A percentile compares a stretch with the other conserved stretches of the same genome.
Evolutionary conservation across 2,329 filamentous ascomycete genomes (phyloP).

Genomic region (Geosmithia putterillii): DNA sequence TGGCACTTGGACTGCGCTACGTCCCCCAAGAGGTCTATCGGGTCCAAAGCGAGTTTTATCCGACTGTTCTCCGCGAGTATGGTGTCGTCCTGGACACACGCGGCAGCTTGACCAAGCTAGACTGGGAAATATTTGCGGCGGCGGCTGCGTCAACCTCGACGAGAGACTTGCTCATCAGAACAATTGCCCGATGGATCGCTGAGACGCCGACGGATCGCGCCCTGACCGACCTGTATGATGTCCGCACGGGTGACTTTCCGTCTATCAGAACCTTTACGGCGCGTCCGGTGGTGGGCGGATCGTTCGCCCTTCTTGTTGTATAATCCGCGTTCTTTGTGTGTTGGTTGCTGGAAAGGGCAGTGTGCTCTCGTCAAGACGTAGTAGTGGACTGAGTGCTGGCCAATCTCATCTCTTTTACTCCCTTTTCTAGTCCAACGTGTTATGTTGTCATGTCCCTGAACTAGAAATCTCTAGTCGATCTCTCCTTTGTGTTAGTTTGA

Average conservation of each 20-base stretch:
- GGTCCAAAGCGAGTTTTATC: slow-evolving; percentile 68
- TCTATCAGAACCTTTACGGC: slow-evolving; percentile 59
- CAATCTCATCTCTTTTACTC: too few relatives aligned
- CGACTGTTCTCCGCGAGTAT: slow-evolving; percentile 57
- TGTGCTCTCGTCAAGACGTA: too few relatives aligned
- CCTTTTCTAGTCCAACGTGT: too few relatives aligned
- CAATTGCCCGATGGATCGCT: slow-evolving; percentile 63
- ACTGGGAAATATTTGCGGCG: slow-evolving; percentile 83
- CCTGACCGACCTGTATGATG: slow-evolving; percentile 69
- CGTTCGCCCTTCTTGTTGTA: slow-evolving; percentile 68
- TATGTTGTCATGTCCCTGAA: too few relatives aligned
- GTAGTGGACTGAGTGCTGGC: too few relatives aligned
- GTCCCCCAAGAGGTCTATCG: slow-evolving; percentile 66
- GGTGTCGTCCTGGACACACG: slow-evolving; percentile 75
- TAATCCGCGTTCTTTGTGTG: background rate
- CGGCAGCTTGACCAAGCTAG: slow-evolving; percentile 72
- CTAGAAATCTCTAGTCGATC: too few relatives aligned
- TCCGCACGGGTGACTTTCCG: slow-evolving; percentile 54
- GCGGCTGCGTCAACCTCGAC: slow-evolving; percentile 54
- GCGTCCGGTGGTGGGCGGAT: slow-evolving; percentile 66
- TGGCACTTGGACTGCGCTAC: slow-evolving; percentile 63
- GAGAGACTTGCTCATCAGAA: slow-evolving; percentile 51
- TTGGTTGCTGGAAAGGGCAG: too few relatives aligned
- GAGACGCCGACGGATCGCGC: slow-evolving; percentile 58
- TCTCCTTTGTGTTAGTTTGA: background rate